Conservation (phyloP, 345 rosid species). For the Euphorbia pulcherrima region DNA sequence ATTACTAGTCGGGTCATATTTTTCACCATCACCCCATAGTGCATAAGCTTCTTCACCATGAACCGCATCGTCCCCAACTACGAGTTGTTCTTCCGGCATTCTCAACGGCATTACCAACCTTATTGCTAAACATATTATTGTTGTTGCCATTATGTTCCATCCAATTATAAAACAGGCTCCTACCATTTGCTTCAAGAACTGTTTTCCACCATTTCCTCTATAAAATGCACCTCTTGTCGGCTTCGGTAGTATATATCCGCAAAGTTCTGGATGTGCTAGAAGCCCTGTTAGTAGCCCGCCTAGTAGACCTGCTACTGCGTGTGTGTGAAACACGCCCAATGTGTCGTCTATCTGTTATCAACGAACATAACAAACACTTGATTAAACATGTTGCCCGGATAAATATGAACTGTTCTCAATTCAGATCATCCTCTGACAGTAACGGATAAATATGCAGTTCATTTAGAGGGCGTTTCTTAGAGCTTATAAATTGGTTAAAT, state of each 20-base stretch:
- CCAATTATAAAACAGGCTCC: conserved; percentile 60
- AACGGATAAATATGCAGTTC: no score
- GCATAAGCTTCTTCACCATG: conserved; percentile 98
- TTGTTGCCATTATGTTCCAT: conserved; percentile 66
- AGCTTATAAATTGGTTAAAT: no score
- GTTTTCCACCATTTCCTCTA: conserved; percentile 61
- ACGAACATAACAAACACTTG: no score
- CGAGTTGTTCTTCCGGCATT: conserved; percentile 75
- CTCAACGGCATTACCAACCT: conserved; percentile 64
- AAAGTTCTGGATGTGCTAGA: conserved; percentile 68
- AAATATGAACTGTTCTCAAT: no score
- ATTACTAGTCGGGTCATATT: conserved; percentile 55
- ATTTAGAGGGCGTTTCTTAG: no score
- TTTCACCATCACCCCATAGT: conserved; percentile 97
- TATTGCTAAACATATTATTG: conserved; percentile 54
- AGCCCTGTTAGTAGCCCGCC: conserved; percentile 83
- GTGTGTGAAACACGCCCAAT: conserved; percentile 87
- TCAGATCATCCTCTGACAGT: no score
- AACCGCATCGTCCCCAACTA: conserved; percentile 83
- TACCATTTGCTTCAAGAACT: conserved; percentile 66
- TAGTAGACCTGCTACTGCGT: conserved; percentile 81
- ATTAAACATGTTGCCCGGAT: no score
- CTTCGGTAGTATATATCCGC: conserved; percentile 37
- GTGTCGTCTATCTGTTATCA: conserved; percentile 77
- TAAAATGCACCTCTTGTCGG: conserved; percentile 72